These are phyloP conservation scores for Podospora pseudopauciseta DNA, from an alignment of 495 filamentous ascomycete genomes.

Conservation along the genomic window DNA sequence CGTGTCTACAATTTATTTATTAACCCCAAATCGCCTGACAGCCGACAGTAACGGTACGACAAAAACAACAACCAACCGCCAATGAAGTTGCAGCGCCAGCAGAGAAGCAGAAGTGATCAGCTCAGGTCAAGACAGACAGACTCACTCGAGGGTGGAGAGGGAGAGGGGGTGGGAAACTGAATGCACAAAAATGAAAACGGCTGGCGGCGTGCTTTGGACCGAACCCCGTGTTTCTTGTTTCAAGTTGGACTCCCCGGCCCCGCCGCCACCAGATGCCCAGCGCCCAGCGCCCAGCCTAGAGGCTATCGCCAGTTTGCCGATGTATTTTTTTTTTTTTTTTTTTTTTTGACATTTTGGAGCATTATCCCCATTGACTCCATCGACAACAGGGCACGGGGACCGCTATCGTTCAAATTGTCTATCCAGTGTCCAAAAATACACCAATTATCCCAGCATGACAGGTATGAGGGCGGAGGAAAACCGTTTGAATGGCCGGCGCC, in stretches of 20 bases:
- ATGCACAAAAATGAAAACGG: constrained; percentile 2
- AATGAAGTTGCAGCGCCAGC: neutral
- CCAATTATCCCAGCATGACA: neutral
- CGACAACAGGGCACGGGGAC: neutral
- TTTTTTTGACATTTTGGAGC: neutral
- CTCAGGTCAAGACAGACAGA: neutral
- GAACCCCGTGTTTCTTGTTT: constrained; percentile 15
- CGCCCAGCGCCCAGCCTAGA: neutral
- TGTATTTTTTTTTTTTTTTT: neutral
- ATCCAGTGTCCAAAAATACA: neutral
- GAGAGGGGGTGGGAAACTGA: too few species aligned
- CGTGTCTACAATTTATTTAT: neutral
- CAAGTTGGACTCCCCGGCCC: constrained; percentile 5
- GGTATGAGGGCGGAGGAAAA: neutral
- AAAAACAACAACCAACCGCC: neutral
- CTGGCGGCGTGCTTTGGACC: constrained; percentile 2
- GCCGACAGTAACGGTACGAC: neutral
- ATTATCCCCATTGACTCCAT: neutral
- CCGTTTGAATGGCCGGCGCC: neutral
- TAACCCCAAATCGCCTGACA: constrained; percentile 3
- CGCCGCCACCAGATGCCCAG: neutral
- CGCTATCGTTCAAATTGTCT: too few species aligned
- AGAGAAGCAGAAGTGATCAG: neutral
- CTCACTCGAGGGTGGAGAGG: too few species aligned
- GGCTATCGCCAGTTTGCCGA: neutral